Base-by-base conservation (phyloP, 1,139 yeast genomes). In the Saccharomyces hybrid region DNA sequence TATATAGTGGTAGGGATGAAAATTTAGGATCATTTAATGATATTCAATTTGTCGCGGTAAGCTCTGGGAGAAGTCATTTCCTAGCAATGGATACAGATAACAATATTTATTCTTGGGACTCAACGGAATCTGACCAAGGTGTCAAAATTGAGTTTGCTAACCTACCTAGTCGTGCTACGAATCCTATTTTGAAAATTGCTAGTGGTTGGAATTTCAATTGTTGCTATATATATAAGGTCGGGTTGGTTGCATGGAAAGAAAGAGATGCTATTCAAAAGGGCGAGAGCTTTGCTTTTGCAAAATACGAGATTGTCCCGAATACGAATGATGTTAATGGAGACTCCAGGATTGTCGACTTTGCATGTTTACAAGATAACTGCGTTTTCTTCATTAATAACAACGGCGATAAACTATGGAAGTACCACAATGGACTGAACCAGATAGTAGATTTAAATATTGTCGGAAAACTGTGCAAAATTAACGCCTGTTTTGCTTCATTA, bases 131-230 rank as follows among this genome's bases (percentile, higher is more conserved):
- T 7, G 68, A 71, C 29, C 66, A 63, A 48, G 93, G 89, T 0
- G 76, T 82, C 2, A 68, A 67, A 49, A 59, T 85, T 42, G 64
- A 55, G 5, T 82, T 86, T 58, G 57, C 61, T 2, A 65, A 61
- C 3, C 38, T 66, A 26, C 66, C 65, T 5, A 9, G 52, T 2
- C 56, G 54, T 11, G 55, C 53, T 4, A 63, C 65, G 0, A 62
- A 68, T 51, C 70, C 71, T 6, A 73, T 82, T 4, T 59, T 72
- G 47, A 81, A 79, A 61, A 76, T 84, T 9, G 74, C 76, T 23
- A 85, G 89, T 28, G 95, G 95, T 0, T 87, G 95, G 95, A 77
- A 80, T 55, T 70, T 78, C 23, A 79, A 82, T 51, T 80, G 82
- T 32, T 81, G 81, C 31, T 74, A 76, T 51, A 70, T 83, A 2